A percentile compares a stretch with the other conserved stretches of the same genome.
These are phyloP conservation scores for Metschnikowia dekortorum DNA, from an alignment of 805 yeast species.

Conservation along the genomic window DNA sequence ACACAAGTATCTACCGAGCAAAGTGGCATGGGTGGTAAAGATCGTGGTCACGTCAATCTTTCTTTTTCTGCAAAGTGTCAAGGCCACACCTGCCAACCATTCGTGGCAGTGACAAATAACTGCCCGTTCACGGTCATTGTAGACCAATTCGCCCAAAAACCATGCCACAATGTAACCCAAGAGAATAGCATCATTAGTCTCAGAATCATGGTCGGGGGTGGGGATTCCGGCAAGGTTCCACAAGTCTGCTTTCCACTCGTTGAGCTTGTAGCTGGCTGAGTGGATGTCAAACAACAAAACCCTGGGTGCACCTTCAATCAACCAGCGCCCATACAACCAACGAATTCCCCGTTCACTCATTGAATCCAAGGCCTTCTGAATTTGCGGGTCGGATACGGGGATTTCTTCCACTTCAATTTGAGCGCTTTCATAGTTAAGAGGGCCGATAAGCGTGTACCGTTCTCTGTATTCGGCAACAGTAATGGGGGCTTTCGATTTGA, in stretches of 20 bases:
- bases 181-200: slow-evolving; percentile 87
- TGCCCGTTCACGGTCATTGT: slow-evolving; percentile 78
- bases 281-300: slow-evolving; percentile 83
- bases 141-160: slow-evolving; percentile 93
- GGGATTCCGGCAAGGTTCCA: slow-evolving; percentile 94
- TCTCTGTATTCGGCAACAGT: slow-evolving; percentile 91
- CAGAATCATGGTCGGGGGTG: slow-evolving; percentile 81
- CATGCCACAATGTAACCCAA: slow-evolving; percentile 93
- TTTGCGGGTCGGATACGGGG: slow-evolving; percentile 49
- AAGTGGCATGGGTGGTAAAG: slow-evolving; percentile 96
- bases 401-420: slow-evolving; percentile 79
- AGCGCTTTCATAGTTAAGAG: slow-evolving; percentile 68
- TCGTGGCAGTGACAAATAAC: slow-evolving; percentile 94
- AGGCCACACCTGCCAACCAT: slow-evolving; percentile 96
- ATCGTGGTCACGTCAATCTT: slow-evolving; percentile 91
- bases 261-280: slow-evolving; percentile 62
- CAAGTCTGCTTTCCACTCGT: slow-evolving; percentile 92
- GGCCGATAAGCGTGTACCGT: slow-evolving; percentile 84
- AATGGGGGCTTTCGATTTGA: slow-evolving; percentile 94
- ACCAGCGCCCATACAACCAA: slow-evolving; percentile 91
- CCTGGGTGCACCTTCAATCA: slow-evolving; percentile 95
- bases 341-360: slow-evolving; percentile 80
- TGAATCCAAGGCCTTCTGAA: slow-evolving; percentile 63
- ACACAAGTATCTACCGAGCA: slow-evolving; percentile 90
- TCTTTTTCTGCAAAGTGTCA: slow-evolving; percentile 88